These are phyloP conservation scores for Psilocybe mexicana DNA, from an alignment of 1,284 basidiomycete genomes.

Conservation along the genomic window DNA sequence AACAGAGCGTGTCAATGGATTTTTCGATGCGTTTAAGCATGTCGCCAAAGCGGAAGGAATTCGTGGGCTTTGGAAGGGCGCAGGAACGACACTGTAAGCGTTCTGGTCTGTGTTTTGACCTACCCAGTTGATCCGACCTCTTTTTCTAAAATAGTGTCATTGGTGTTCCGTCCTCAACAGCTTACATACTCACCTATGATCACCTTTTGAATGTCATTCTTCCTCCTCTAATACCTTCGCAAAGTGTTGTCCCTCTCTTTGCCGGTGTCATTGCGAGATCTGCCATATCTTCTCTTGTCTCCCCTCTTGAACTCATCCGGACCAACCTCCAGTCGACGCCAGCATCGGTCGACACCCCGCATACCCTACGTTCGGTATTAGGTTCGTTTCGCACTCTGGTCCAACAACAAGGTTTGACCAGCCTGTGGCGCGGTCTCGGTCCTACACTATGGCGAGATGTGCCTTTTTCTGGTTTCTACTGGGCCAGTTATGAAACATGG, in stretches of 20 bases:
- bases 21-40: constrained; percentile 78
- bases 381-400: constrained; percentile 63
- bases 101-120: constrained; percentile 4
- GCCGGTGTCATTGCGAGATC: constrained; percentile 86
- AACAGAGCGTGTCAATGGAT: constrained; percentile 75
- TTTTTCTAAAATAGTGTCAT: constrained; percentile 63
- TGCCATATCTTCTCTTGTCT: constrained; percentile 77
- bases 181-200: constrained; percentile 97
- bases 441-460: constrained; percentile 97
- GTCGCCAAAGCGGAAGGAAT: constrained; percentile 79
- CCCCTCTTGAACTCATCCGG: constrained; percentile 91
- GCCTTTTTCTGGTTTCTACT: constrained; percentile 94
- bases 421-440: constrained; percentile 89
- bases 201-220: constrained; percentile 70
- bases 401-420: constrained; percentile 61
- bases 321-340: constrained; percentile 93
- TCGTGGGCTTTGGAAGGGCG: constrained; percentile 87
- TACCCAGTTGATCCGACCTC: constrained; percentile 3
- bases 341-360: constrained; percentile 60
- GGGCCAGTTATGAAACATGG: constrained; percentile 75
- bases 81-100: constrained; percentile 82
- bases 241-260: constrained; percentile 71
- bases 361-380: constrained; percentile 73
- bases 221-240: constrained; percentile 56
- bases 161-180: constrained; percentile 89